These are phyloP conservation scores for Blastocystis sp. DNA, from an alignment of 352 stramenopile genomes.

Conservation along the genomic window DNA sequence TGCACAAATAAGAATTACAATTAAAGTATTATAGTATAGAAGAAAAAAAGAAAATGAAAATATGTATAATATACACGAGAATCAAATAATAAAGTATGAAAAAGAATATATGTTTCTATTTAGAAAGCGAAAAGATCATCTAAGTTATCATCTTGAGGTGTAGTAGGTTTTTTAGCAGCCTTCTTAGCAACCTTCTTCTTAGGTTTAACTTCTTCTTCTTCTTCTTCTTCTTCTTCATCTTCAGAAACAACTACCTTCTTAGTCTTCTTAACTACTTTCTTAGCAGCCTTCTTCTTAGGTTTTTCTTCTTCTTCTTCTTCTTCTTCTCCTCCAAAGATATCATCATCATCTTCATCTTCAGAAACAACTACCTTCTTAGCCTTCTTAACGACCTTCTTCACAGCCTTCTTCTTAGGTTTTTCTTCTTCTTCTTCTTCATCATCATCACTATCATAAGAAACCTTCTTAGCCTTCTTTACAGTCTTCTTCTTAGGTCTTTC, in stretches of 20 bases:
- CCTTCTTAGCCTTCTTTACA: not conserved
- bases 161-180: not conserved
- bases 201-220: not conserved
- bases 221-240: conserved; percentile 3
- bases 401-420: not conserved
- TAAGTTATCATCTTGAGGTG: not conserved
- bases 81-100: no score
- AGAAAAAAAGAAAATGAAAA: no score
- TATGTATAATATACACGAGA: no score
- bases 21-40: no score
- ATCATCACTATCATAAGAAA: conserved; percentile 7
- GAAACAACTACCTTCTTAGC: conserved; percentile 20
- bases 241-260: no score
- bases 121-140: not conserved
- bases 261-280: not conserved
- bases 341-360: conserved; percentile 19
- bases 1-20: no score
- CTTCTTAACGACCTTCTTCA: conserved; percentile 26
- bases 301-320: not conserved
- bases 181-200: not conserved
- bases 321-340: not conserved
- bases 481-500: conserved; percentile 1
- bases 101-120: no score
- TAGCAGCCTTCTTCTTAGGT: not conserved
- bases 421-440: conserved; percentile 28